Percentiles rank a stretch among this genome's conserved stretches.
phyloP scores from a whole-genome alignment of 2,329 filamentous ascomycete species.

The Paramyrothecium sp. region DNA sequence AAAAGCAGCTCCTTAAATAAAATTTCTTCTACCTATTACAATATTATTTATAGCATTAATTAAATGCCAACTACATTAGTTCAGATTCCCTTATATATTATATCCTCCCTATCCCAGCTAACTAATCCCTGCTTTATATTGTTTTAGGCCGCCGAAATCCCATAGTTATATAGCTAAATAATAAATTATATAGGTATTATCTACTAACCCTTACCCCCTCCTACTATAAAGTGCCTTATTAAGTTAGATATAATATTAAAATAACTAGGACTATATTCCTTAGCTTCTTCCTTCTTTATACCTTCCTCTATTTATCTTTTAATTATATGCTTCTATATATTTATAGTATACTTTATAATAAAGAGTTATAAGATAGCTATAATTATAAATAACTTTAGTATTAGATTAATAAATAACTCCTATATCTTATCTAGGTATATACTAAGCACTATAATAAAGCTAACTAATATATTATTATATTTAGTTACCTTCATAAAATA shows the following conservation, averaged over 20 bases:
- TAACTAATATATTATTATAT: no score
- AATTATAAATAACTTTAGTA: not conserved
- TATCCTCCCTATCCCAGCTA: no score
- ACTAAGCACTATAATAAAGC: no score
- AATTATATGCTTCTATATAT: not conserved
- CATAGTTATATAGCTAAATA: conserved; percentile 1
- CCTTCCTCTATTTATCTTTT: no score
- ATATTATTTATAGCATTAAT: not conserved
- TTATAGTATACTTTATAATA: not conserved
- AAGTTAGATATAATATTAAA: conserved; percentile 1
- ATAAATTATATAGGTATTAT: no score
- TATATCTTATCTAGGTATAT: conserved; percentile 3
- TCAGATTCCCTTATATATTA: not conserved
- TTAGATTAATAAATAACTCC: conserved; percentile 1
- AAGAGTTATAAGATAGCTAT: not conserved
- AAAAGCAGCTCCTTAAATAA: no score
- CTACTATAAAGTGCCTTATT: not conserved
- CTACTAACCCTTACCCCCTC: not conserved
- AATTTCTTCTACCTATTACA: no score
- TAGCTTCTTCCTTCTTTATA: no score
- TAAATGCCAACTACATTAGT: not conserved
- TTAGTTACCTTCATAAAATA: no score
- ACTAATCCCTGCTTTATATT: not conserved
- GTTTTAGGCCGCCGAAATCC: not conserved
- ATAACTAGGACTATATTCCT: no score